Evolutionary conservation across 371 early-diverging fungal species (phyloP), one percentile per base, ranked within the genome.

Genomic region (Batkoa obscura): DNA sequence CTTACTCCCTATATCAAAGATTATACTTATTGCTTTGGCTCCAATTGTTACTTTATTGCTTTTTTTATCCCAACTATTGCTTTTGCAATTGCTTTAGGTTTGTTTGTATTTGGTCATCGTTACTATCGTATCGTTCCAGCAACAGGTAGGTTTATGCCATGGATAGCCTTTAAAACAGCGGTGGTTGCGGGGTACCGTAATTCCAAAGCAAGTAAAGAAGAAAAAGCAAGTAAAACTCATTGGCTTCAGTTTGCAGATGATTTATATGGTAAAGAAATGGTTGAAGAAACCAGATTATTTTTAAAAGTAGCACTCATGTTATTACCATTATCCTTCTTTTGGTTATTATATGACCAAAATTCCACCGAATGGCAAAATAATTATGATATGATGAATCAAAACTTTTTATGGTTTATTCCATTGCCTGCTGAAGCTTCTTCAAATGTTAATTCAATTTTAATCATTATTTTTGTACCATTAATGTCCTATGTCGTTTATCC

Each of bases 301-400:
- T 50, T 37, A n/a, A 54, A 54, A 17, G 43, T 75, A 30, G 48
- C 64, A 39, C 23, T 54, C 15, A 64, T 67, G 23, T 55, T 73
- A 41, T 38, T 69, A 23, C 79, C 74, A 12, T 59, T 69, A 39
- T 60, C 67, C 6, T 63, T 76, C 65, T 75, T 73, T 68, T 76
- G 73, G 75, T 74, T 74, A 71, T 68, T 66, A 23, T 79, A 70
- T 63, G 72, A 74, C 63, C 79, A 79, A 60, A 67, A 68, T 62
- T 61, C 62, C 37, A 64, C 67, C 46, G 64, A 68, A 34, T 50
- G 50, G 50, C 50, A 50, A 30, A 34, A 69, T 61, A 59, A 66
- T 53, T 68, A 68, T 58, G 32, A 64, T 54, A 70, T 74, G 71
- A 60, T 57, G 61, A 52, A 64, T 17, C 58, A 59, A 12, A 49